These are phyloP conservation scores for Strigomonas galati DNA, from an alignment of 208 protist species.

Conservation along the genomic window DNA sequence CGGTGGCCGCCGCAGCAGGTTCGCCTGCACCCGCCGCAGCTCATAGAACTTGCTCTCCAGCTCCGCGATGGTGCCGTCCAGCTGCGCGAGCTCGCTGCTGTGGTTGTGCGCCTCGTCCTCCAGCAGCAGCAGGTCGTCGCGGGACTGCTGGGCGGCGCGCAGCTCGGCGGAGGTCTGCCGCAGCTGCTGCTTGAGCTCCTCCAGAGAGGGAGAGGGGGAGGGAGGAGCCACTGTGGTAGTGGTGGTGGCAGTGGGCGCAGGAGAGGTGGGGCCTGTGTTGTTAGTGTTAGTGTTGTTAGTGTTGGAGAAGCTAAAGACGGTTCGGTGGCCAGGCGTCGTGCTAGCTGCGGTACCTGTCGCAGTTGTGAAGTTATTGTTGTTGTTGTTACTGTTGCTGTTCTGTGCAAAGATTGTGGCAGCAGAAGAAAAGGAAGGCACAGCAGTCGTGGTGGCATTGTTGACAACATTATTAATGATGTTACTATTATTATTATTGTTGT, in stretches of 20 bases:
- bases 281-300: conserved; percentile 4
- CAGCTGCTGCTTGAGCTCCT: conserved; percentile 54
- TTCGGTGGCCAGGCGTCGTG: neutral
- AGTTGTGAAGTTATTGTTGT: neutral
- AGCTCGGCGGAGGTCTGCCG: conserved; percentile 24
- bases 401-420: neutral
- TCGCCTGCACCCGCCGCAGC: conserved; percentile 44
- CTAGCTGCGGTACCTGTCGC: neutral
- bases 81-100: conserved; percentile 24
- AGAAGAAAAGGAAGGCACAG: too few species aligned
- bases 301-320: neutral
- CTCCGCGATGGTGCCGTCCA: conserved; percentile 37
- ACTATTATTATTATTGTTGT: too few species aligned
- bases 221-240: neutral
- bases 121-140: conserved; percentile 64
- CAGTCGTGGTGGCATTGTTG: too few species aligned
- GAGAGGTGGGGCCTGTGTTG: neutral
- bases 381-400: neutral
- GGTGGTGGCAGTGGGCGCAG: neutral
- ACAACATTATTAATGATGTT: too few species aligned
- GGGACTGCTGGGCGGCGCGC: conserved; percentile 42
- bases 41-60: conserved; percentile 45
- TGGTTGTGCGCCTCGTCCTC: conserved; percentile 75
- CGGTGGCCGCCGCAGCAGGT: conserved; percentile 29
- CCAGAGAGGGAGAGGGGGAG: conserved; percentile 17